These are phyloP conservation scores for Rugonectria rugulosa DNA, from an alignment of 2,329 filamentous ascomycete species.

Conservation along the genomic window DNA sequence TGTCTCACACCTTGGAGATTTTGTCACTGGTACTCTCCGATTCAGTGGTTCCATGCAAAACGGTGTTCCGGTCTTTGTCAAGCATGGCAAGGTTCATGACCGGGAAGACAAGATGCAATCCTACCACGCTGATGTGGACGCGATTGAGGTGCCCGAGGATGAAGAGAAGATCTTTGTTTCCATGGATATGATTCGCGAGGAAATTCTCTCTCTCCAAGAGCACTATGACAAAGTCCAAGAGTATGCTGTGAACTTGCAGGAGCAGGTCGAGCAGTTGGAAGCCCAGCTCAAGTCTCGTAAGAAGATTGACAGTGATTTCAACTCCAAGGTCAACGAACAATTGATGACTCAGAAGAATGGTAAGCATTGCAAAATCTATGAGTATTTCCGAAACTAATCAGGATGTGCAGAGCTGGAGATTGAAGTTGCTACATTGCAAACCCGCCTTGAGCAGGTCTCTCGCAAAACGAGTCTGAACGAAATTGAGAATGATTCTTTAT, in stretches of 20 bases:
- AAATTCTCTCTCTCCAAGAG: constrained; percentile 62
- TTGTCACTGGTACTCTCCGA: constrained; percentile 62
- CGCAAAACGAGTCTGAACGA: constrained; percentile 69
- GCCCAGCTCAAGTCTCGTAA: constrained; percentile 56
- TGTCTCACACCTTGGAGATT: constrained; percentile 63
- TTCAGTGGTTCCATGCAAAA: constrained; percentile 60
- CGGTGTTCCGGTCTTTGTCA: constrained; percentile 64
- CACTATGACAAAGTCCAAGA: constrained; percentile 64
- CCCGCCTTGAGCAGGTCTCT: constrained; percentile 68
- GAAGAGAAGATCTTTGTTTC: constrained; percentile 67
- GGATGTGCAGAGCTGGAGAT: constrained; percentile 60
- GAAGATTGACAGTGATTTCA: constrained; percentile 49
- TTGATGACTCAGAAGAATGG: constrained; percentile 62
- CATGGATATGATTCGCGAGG: constrained; percentile 67
- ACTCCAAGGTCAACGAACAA: constrained; percentile 54
- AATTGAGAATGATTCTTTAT: constrained; percentile 68
- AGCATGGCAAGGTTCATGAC: constrained; percentile 60
- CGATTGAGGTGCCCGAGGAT: constrained; percentile 58
- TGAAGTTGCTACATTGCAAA: constrained; percentile 66
- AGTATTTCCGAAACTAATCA: constrained; percentile 3
- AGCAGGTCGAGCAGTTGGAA: constrained; percentile 59
- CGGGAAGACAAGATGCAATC: constrained; percentile 44
- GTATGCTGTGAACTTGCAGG: constrained; percentile 61
- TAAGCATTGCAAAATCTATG: constrained; percentile 47
- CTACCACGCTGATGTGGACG: constrained; percentile 59